Evolutionary conservation across 352 stramenopile genomes (phyloP).

Genomic region (Phytopythium litorale): DNA sequence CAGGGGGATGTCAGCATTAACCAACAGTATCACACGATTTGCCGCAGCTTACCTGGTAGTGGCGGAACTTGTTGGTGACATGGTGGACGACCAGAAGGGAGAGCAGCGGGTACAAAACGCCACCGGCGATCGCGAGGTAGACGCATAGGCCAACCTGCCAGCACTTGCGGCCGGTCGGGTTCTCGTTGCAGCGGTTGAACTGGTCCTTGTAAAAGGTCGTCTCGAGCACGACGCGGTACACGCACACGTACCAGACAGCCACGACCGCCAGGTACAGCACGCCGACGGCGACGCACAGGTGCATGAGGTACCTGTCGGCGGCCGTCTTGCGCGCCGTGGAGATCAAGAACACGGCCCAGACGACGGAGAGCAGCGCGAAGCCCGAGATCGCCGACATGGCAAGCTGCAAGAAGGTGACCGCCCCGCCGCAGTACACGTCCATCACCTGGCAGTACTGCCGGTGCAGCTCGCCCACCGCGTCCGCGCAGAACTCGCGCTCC

Average conservation of each 20-base stretch:
- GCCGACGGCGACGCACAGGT: constrained; percentile 62
- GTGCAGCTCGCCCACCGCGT: constrained; percentile 59
- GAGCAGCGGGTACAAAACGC: constrained; percentile 54
- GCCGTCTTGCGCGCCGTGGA: constrained; percentile 51
- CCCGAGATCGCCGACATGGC: constrained; percentile 50
- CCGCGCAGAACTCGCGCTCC: constrained; percentile 37
- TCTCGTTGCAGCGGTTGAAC: constrained; percentile 65
- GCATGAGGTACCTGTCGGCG: constrained; percentile 67
- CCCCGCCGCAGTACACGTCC: constrained; percentile 61
- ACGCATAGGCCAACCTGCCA: constrained; percentile 66
- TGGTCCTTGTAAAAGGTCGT: constrained; percentile 83
- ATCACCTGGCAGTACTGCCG: constrained; percentile 76
- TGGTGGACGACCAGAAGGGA: constrained; percentile 59
- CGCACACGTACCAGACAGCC: constrained; percentile 63
- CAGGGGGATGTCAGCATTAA: neutral
- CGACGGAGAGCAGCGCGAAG: constrained; percentile 32
- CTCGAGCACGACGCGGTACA: constrained; percentile 56
- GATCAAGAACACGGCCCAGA: constrained; percentile 52
- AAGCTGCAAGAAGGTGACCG: constrained; percentile 53
- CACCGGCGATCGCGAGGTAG: constrained; percentile 49
- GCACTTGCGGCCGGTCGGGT: constrained; percentile 47
- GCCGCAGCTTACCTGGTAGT: constrained; percentile 27
- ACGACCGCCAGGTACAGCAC: constrained; percentile 39
- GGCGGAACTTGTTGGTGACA: constrained; percentile 57
- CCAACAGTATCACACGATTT: neutral